Base-by-base conservation (phyloP, 805 yeast genomes). In the Kregervanrija delftensis region DNA sequence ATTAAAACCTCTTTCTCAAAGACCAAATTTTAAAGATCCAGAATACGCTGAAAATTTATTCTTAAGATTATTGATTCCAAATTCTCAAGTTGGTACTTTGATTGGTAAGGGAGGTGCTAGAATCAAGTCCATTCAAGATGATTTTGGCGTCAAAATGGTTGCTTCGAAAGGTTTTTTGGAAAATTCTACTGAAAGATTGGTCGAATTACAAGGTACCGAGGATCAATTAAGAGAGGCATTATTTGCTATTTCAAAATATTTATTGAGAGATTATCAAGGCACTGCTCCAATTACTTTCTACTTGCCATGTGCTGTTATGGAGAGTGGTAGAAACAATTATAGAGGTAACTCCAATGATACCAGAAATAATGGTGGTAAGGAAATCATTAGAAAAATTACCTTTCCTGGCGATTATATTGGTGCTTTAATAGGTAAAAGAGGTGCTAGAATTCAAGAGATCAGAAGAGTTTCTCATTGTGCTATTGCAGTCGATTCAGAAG, bases 401-500 rank as follows among this genome's bases (percentile, higher is more conserved):
- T 83, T 87, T 59, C 87, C 95, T 34, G 81, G 83, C 52, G 86
- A 81, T 48, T 80, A 81, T 67, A 96, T 89, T 38, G 96, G 96
- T 37, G 91, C 95, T 41, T 71, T 89, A 44, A 86, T 89, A 55
- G 96, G 96, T 48, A 83, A 83, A 53, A 80, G 82, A 51, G 96
- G 96, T 35, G 69, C 86, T 30, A 77, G 95, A 65, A 87, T 89
- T 53, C 93, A 85, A 62, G 95, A 89, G 49, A 83, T 89, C 41
- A 76, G 96, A 55, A 79, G 83, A 54, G 73, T 73, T 33, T 77
- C 89, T 40, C 90, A 89, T 35, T 89, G 96, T 35, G 76, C 79
- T 35, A 86, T 89, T 59, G 77, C 81, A 5, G 86, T 89, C 52
- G 86, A 81, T 54, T 78, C 79, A 43, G 78, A 77, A 53, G 81